These are phyloP conservation scores for Clarireedia hainanense DNA, from an alignment of 2,329 filamentous ascomycete species.

Conservation along the genomic window DNA sequence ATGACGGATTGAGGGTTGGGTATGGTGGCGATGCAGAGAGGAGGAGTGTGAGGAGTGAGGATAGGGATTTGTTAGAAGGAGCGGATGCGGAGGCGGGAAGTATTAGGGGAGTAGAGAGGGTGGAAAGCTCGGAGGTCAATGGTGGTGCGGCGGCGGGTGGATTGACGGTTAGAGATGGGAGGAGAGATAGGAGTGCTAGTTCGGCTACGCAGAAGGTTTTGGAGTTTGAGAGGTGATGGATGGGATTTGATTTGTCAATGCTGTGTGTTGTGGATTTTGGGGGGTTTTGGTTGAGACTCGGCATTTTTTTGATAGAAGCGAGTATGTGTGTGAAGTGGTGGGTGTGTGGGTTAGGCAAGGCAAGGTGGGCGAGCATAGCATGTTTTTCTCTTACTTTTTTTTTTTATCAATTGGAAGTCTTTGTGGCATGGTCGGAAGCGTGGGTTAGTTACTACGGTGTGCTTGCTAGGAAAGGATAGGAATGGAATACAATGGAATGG, in stretches of 20 bases:
- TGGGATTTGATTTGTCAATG: background rate
- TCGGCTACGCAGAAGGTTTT: slow-evolving; percentile 34
- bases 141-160: slow-evolving; percentile 12
- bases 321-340: background rate
- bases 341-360: background rate
- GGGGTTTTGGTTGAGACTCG: background rate
- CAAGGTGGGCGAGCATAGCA: too few relatives aligned
- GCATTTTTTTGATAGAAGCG: background rate
- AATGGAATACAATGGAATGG: too few relatives aligned
- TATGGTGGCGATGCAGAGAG: slow-evolving; percentile 53
- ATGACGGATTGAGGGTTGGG: slow-evolving; percentile 38
- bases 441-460: too few relatives aligned
- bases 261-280: background rate
- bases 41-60: slow-evolving; percentile 56
- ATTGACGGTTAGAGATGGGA: slow-evolving; percentile 12
- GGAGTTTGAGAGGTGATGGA: slow-evolving; percentile 36
- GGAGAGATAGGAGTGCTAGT: slow-evolving; percentile 22
- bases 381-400: too few relatives aligned
- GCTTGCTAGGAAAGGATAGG: too few relatives aligned
- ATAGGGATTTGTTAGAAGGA: slow-evolving; percentile 65
- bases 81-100: slow-evolving; percentile 61
- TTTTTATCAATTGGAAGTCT: too few relatives aligned
- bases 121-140: slow-evolving; percentile 13
- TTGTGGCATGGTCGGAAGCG: too few relatives aligned
- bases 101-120: slow-evolving; percentile 26